Conservation (phyloP, 2,329 filamentous ascomycete genomes). For the Colletotrichum sp. region DNA sequence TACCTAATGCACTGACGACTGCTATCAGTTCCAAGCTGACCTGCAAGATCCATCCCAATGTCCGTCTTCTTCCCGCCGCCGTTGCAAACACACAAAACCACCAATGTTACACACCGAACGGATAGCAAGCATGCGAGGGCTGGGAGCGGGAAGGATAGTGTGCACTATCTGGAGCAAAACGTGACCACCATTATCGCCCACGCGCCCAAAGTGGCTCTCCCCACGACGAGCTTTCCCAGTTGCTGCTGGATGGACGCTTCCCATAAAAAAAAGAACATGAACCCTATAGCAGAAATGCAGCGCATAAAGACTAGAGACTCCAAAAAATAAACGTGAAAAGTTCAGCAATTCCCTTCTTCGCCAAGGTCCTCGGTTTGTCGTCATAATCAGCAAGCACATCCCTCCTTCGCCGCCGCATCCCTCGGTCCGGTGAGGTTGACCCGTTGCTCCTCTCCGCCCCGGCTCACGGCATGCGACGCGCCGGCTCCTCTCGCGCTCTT, state of each 20-base stretch:
- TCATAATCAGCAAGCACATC: constrained; percentile 77
- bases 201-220: background rate
- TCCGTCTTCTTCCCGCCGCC: background rate
- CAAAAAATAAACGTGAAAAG: background rate
- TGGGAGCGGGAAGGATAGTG: background rate
- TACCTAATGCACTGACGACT: constrained; percentile 9
- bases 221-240: background rate
- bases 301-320: constrained; percentile 20
- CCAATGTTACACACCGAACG: constrained; percentile 10
- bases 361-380: background rate
- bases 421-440: constrained; percentile 82
- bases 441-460: constrained; percentile 67
- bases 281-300: constrained; percentile 19
- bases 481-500: constrained; percentile 84
- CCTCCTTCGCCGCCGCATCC: constrained; percentile 82
- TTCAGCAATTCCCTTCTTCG: constrained; percentile 5
- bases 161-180: background rate
- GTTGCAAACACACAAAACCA: background rate
- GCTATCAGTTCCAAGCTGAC: constrained; percentile 5
- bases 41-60: constrained; percentile 4
- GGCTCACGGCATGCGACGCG: constrained; percentile 61
- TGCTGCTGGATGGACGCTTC: constrained; percentile 16
- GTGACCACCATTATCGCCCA: background rate
- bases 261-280: constrained; percentile 8
- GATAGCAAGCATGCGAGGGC: background rate